Conservation (phyloP, 805 yeast species). For the Wickerhamiella kurtzmanii region DNA sequence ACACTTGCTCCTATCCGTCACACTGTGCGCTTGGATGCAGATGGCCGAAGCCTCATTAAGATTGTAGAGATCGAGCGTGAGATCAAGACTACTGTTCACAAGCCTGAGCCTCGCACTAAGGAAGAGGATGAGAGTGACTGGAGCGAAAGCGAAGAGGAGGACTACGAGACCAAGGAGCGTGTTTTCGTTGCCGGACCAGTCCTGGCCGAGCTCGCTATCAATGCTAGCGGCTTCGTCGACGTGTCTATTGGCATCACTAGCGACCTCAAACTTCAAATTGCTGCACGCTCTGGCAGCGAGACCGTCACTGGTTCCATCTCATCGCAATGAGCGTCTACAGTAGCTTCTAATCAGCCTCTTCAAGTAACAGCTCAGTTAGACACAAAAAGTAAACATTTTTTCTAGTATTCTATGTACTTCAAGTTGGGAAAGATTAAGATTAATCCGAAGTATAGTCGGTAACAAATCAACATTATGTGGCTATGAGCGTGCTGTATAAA, state of each 20-base stretch:
- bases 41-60: conserved; percentile 50
- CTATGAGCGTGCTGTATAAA: no score
- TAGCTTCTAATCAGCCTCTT: no score
- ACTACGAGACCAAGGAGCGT: conserved; percentile 68
- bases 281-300: conserved; percentile 30
- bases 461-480: no score
- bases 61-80: conserved; percentile 63
- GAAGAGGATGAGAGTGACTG: conserved; percentile 38
- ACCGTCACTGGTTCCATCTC: conserved; percentile 18
- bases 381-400: no score
- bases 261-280: conserved; percentile 50
- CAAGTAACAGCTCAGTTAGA: no score
- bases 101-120: conserved; percentile 40
- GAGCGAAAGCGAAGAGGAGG: conserved; percentile 58
- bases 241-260: conserved; percentile 48
- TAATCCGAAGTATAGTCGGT: no score
- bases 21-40: conserved; percentile 48
- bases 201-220: conserved; percentile 65
- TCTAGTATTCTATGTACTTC: no score
- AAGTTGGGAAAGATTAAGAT: no score
- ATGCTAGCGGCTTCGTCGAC: conserved; percentile 57
- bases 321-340: no score
- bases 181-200: conserved; percentile 58
- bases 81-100: conserved; percentile 68
- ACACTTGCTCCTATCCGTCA: conserved; percentile 87